Base-by-base conservation (phyloP, 1,284 basidiomycete species). In the Ganoderma multipileum region DNA sequence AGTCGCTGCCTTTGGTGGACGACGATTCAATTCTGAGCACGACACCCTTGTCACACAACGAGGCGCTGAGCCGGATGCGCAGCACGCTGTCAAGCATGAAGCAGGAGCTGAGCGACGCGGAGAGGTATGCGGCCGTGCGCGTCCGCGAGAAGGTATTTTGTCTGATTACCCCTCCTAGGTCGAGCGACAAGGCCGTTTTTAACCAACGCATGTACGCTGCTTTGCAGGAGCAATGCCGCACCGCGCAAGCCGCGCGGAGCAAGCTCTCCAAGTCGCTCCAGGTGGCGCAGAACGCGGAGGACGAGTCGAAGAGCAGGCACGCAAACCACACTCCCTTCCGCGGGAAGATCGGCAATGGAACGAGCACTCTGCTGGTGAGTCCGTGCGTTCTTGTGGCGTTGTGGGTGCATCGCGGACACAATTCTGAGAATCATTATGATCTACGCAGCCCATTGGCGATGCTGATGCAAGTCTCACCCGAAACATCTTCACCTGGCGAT, bases 11-110 rank as follows among this genome's bases (percentile, higher is more conserved):
- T 14, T 50, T 47, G 23, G 55, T 66, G 62, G 66, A 71, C 55
- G 68, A 71, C 26, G 54, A 68, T 14, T 67, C 68, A 2, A 60
- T 55, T 26, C 73, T 78, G 39, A 79, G 79, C 64, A 77, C 76
- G 42, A 66, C 65, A 14, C 82, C 83, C 9, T 73, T 84, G 71
- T 82, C 82, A 18, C 86, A 83, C 66, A 81, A 82, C 38, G 85
- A 89, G 72, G 85, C 88, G 55, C 75, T 93, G 47, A 79, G 79
- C 41, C 85, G 83, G 50, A 85, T 93, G 72, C 85, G 85, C 68
- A 81, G 83, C 73, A 86, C 87, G 9, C 83, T 92, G 30, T 82
- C 82, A 54, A 85, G 87, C 65, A 81, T 93, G 73, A 84, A 81
- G 58, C 81, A 85, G 63, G 87, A 83, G 63, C 76, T 92, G 68